Percentiles rank a stretch among this genome's conserved stretches.
Conservation (phyloP, 345 rosid species). For the Angophora floribunda region DNA sequence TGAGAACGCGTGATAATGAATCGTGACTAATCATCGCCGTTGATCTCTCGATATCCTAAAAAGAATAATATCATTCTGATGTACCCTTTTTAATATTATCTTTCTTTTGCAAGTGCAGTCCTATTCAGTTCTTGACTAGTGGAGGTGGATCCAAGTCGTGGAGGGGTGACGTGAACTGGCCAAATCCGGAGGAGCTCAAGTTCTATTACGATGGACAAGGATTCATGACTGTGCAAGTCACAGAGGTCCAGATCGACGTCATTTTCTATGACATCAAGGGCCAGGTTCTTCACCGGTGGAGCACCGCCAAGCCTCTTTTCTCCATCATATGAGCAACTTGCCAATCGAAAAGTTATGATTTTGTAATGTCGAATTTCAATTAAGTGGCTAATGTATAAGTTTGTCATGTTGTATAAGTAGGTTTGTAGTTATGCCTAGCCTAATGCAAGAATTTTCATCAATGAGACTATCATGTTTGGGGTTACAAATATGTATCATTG, state of each 20-base stretch:
- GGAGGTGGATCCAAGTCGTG: slow-evolving; percentile 89
- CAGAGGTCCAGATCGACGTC: slow-evolving; percentile 10
- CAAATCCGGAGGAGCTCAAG: slow-evolving; percentile 24
- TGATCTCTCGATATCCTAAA: neutral
- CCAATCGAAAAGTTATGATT: neutral
- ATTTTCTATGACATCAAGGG: slow-evolving; percentile 44
- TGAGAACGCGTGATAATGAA: neutral
- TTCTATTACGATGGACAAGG: slow-evolving; percentile 82
- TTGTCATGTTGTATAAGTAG: neutral
- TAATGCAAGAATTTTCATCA: neutral
- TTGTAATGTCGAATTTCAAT: neutral
- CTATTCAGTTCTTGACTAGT: slow-evolving; percentile 58
- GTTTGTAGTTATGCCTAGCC: neutral
- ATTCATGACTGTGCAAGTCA: slow-evolving; percentile 48
- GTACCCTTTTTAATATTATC: neutral
- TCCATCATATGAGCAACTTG: neutral
- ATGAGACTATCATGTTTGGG: neutral
- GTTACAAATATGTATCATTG: neutral
- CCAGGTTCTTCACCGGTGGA: slow-evolving; percentile 41
- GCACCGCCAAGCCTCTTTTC: slow-evolving; percentile 7
- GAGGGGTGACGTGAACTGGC: slow-evolving; percentile 36
- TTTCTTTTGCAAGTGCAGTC: slow-evolving; percentile 7
- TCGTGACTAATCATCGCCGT: neutral
- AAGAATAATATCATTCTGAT: neutral
- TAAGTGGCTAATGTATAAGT: neutral